These are phyloP conservation scores for Ophioceras dolichostomum DNA, from an alignment of 2,329 filamentous ascomycete species.

Conservation along the genomic window DNA sequence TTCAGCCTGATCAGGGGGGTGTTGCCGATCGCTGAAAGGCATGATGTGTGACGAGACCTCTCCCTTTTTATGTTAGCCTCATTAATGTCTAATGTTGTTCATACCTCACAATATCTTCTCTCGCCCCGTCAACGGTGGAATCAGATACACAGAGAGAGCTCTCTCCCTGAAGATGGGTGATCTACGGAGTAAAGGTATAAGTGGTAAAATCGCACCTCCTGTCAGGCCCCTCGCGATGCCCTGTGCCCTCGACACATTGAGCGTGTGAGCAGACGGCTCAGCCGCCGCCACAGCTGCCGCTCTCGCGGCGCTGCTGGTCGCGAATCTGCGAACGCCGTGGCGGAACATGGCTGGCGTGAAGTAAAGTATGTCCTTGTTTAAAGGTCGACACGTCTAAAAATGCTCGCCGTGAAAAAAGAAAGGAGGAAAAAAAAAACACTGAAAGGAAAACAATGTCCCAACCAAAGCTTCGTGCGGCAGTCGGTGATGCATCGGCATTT, in stretches of 20 bases:
- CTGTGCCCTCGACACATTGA: constrained; percentile 69
- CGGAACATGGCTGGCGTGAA: constrained; percentile 47
- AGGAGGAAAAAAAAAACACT: too few species aligned
- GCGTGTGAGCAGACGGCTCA: constrained; percentile 43
- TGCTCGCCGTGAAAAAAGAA: too few species aligned
- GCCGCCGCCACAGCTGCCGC: constrained; percentile 26
- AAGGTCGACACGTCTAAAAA: too few species aligned
- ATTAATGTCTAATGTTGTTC: background rate
- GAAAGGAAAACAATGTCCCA: too few species aligned
- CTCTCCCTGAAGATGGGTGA: too few species aligned
- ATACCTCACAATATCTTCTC: too few species aligned
- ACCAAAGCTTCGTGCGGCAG: too few species aligned
- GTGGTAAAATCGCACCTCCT: constrained; percentile 50
- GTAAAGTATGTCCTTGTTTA: too few species aligned
- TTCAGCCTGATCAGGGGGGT: constrained; percentile 89
- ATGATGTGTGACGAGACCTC: background rate
- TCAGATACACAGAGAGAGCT: too few species aligned
- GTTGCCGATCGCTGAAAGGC: constrained; percentile 76
- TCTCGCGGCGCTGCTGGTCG: constrained; percentile 45
- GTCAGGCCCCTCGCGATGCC: constrained; percentile 67
- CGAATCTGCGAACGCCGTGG: constrained; percentile 54
- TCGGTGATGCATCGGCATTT: too few species aligned
- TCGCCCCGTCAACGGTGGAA: too few species aligned
- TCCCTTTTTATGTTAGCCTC: constrained; percentile 1
- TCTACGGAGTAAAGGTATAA: too few species aligned